These are phyloP conservation scores for Kokia cookei DNA, from an alignment of 441 rosid species.

Conservation along the genomic window DNA sequence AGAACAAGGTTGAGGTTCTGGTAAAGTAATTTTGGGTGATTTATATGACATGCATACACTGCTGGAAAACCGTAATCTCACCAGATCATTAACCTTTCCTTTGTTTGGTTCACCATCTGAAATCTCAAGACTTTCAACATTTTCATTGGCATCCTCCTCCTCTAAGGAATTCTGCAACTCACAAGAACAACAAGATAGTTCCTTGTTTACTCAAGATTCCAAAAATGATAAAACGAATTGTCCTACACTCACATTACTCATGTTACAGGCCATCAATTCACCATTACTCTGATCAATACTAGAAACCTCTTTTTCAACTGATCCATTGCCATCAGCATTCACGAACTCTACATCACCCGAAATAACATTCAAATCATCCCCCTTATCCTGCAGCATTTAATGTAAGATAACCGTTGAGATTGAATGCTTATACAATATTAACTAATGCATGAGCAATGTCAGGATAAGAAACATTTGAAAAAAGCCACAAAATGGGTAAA, in stretches of 20 bases:
- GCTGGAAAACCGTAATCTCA: conserved; percentile 2
- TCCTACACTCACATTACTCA: background rate
- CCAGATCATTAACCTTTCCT: conserved; percentile 1
- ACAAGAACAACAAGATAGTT: background rate
- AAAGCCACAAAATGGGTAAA: background rate
- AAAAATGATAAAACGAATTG: background rate
- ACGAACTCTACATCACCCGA: background rate
- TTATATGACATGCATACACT: background rate
- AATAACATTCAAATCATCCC: background rate
- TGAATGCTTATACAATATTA: background rate
- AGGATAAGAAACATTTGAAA: background rate
- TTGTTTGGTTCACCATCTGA: conserved; percentile 7
- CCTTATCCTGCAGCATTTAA: conserved; percentile 9
- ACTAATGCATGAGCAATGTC: background rate
- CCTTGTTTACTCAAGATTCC: background rate
- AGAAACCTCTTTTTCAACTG: background rate
- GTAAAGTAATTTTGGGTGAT: background rate
- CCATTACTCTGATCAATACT: background rate
- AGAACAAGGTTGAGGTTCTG: background rate
- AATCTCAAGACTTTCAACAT: conserved; percentile 5
- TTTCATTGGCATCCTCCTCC: conserved; percentile 4
- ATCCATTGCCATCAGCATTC: conserved; percentile 8
- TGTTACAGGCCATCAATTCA: conserved; percentile 8
- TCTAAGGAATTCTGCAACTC: conserved; percentile 17
- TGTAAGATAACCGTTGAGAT: background rate